Percentiles rank a stretch among this genome's conserved stretches.
phyloP scores from a whole-genome alignment of 331 rosid species.

The Arachis monticola region DNA sequence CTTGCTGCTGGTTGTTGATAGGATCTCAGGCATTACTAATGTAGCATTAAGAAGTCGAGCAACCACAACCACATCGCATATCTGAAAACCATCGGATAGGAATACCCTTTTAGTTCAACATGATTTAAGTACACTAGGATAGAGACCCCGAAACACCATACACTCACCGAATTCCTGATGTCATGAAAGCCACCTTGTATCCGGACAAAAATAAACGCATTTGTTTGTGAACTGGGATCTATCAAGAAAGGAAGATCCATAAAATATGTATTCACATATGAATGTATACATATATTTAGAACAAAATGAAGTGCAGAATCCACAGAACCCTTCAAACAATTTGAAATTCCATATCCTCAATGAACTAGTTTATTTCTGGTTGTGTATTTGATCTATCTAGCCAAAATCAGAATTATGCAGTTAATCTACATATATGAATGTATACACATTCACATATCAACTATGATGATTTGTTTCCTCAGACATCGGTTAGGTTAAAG shows the following conservation, averaged over 20 bases:
- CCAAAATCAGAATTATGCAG: not conserved
- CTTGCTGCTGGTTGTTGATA: slow-evolving; percentile 94
- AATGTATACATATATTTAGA: too few relatives aligned
- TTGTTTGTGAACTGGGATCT: slow-evolving; percentile 77
- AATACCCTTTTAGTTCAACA: slow-evolving; percentile 35
- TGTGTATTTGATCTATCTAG: not conserved
- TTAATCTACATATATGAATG: slow-evolving; percentile 10
- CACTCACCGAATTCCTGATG: slow-evolving; percentile 90
- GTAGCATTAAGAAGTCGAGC: slow-evolving; percentile 92
- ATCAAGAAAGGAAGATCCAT: slow-evolving; percentile 36
- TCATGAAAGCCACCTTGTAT: slow-evolving; percentile 97
- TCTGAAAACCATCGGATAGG: slow-evolving; percentile 58
- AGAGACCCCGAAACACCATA: slow-evolving; percentile 29
- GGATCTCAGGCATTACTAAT: slow-evolving; percentile 93
- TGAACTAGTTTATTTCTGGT: not conserved
- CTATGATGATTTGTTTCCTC: not conserved
- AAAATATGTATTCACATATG: too few relatives aligned
- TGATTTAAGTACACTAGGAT: slow-evolving; percentile 30
- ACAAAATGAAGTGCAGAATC: too few relatives aligned
- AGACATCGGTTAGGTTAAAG: slow-evolving; percentile 13
- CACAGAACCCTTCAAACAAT: not conserved
- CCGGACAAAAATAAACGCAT: slow-evolving; percentile 93
- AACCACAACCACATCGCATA: slow-evolving; percentile 81
- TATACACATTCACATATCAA: slow-evolving; percentile 6
- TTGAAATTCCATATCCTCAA: not conserved